phyloP scores from a whole-genome alignment of 2,329 filamentous ascomycete species.

The Fusarium tupiense region DNA sequence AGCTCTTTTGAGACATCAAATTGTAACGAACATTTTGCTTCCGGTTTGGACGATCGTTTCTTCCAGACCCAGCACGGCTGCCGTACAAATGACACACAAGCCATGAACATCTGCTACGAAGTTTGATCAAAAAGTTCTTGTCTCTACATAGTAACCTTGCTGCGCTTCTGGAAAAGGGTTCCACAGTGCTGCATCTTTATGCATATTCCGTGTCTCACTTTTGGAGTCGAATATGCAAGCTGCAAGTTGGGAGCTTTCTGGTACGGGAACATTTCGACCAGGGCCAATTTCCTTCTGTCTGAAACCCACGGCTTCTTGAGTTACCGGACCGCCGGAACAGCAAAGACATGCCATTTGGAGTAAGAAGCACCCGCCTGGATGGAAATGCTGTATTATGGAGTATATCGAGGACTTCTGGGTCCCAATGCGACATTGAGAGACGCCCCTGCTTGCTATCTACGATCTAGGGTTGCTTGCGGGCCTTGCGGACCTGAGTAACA shows the following conservation, averaged over 20 bases:
- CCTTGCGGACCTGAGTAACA: background rate
- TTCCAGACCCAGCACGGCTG: background rate
- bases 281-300: background rate
- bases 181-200: slow-evolving; percentile 19
- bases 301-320: background rate
- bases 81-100: slow-evolving; percentile 1
- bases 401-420: background rate
- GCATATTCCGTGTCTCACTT: slow-evolving; percentile 16
- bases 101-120: background rate
- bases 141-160: background rate
- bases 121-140: background rate
- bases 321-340: slow-evolving; percentile 20
- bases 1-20: background rate
- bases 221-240: slow-evolving; percentile 20
- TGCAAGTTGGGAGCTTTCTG: slow-evolving; percentile 20
- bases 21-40: background rate
- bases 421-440: slow-evolving; percentile 6
- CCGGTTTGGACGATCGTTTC: background rate
- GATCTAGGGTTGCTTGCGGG: background rate
- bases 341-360: background rate
- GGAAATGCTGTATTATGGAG: background rate
- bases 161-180: slow-evolving; percentile 16
- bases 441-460: background rate
- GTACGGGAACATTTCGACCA: slow-evolving; percentile 26
- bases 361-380: background rate